Evolutionary conservation across 768 basidiomycete species (phyloP).

Genomic region (Tricholoma terreum): DNA sequence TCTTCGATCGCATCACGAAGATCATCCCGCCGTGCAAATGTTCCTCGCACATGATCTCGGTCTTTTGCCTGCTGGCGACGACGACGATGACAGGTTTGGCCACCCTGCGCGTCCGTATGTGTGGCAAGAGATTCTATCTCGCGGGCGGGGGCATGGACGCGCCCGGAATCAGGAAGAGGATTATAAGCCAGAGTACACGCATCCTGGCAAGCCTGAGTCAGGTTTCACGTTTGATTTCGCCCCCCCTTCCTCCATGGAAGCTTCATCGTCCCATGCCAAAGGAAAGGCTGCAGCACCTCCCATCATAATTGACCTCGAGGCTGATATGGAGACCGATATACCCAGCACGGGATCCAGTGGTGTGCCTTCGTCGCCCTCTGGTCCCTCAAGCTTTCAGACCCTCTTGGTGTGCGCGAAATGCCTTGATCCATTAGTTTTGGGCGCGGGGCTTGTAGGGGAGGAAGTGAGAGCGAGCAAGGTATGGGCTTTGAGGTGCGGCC

Average conservation of each 20-base stretch:
- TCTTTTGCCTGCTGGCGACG: background rate
- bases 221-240: constrained; percentile 72
- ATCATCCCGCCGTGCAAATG: constrained; percentile 10
- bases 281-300: constrained; percentile 15
- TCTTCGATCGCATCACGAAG: constrained; percentile 1
- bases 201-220: constrained; percentile 50
- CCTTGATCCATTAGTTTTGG: constrained; percentile 58
- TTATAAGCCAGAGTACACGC: constrained; percentile 63
- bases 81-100: constrained; percentile 2
- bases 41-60: constrained; percentile 10
- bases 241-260: constrained; percentile 30
- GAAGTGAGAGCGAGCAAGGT: constrained; percentile 48
- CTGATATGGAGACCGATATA: constrained; percentile 38
- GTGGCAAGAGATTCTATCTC: constrained; percentile 8
- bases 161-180: constrained; percentile 27
- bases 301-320: constrained; percentile 36
- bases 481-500: constrained; percentile 76
- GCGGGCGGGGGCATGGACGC: background rate
- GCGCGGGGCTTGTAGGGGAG: constrained; percentile 42
- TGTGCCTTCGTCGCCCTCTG: constrained; percentile 6
- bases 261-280: constrained; percentile 20
- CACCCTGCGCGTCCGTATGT: constrained; percentile 5
- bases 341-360: constrained; percentile 11
- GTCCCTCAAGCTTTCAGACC: constrained; percentile 29
- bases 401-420: constrained; percentile 69